A percentile compares a stretch with the other conserved stretches of the same genome.
These are phyloP conservation scores for Biscutella laevigata DNA, from an alignment of 441 rosid species.

Conservation along the genomic window DNA sequence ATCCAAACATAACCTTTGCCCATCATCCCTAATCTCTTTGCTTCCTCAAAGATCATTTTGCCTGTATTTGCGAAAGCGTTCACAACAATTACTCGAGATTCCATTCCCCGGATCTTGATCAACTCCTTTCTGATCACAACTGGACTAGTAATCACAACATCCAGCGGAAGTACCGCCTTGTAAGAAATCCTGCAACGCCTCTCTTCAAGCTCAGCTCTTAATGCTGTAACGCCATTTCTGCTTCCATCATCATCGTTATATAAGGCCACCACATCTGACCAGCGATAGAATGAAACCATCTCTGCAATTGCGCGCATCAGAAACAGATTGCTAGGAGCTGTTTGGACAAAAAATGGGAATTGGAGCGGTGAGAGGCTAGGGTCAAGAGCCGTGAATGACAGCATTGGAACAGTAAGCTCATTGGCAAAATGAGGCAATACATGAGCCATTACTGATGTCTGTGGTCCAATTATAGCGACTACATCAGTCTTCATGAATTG, in stretches of 20 bases:
- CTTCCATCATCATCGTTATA: slow-evolving; percentile 75
- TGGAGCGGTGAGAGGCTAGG: slow-evolving; percentile 73
- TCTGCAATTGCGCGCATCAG: slow-evolving; percentile 81
- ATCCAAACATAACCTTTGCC: slow-evolving; percentile 85
- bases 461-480: slow-evolving; percentile 90
- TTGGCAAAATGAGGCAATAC: slow-evolving; percentile 70
- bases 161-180: slow-evolving; percentile 61
- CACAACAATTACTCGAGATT: slow-evolving; percentile 61
- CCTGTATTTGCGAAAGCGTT: slow-evolving; percentile 47
- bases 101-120: slow-evolving; percentile 54
- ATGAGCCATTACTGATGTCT: slow-evolving; percentile 70
- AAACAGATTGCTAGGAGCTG: slow-evolving; percentile 67
- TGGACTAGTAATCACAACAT: slow-evolving; percentile 32
- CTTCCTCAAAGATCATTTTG: slow-evolving; percentile 51
- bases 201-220: slow-evolving; percentile 70
- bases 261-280: slow-evolving; percentile 68
- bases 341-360: slow-evolving; percentile 76
- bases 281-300: slow-evolving; percentile 50
- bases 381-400: slow-evolving; percentile 82
- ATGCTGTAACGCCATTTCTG: slow-evolving; percentile 59
- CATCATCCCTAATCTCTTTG: slow-evolving; percentile 71
- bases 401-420: slow-evolving; percentile 68
- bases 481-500: slow-evolving; percentile 81
- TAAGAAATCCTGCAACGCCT: slow-evolving; percentile 65
- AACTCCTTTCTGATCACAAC: slow-evolving; percentile 41